Conservation (phyloP, 805 yeast genomes). For the Candida caryicola region DNA sequence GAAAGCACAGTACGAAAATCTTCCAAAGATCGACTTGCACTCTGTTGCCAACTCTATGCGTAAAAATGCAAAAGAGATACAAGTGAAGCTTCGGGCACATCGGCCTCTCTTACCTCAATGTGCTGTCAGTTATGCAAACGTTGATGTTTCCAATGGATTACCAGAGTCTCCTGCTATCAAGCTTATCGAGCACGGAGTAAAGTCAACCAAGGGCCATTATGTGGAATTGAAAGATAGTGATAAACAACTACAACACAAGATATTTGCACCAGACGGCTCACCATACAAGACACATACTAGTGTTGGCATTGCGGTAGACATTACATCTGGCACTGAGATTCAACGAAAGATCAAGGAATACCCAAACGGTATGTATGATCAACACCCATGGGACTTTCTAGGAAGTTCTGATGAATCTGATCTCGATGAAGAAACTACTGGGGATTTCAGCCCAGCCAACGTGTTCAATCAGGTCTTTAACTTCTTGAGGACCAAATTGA, state of each 20-base stretch:
- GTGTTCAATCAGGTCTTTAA: background rate
- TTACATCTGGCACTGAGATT: conserved; percentile 17
- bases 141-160: conserved; percentile 42
- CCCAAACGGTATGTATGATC: conserved; percentile 44
- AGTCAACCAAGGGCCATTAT: conserved; percentile 46
- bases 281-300: conserved; percentile 23
- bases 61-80: conserved; percentile 21
- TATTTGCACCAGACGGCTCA: conserved; percentile 45
- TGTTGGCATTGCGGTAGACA: conserved; percentile 17
- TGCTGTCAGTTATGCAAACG: conserved; percentile 28
- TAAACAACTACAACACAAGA: conserved; percentile 39
- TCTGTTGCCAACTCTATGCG: conserved; percentile 24
- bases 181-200: conserved; percentile 50
- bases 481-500: background rate
- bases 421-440: background rate
- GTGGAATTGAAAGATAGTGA: conserved; percentile 45
- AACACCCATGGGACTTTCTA: conserved; percentile 17
- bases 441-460: background rate
- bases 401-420: conserved; percentile 1
- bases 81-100: conserved; percentile 16
- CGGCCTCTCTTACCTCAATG: conserved; percentile 28
- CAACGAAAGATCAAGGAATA: conserved; percentile 18
- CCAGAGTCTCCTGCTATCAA: conserved; percentile 43
- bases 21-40: conserved; percentile 25
- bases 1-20: conserved; percentile 41